These are phyloP conservation scores for Amanita polypyramis DNA, from an alignment of 768 basidiomycete genomes.

Conservation along the genomic window DNA sequence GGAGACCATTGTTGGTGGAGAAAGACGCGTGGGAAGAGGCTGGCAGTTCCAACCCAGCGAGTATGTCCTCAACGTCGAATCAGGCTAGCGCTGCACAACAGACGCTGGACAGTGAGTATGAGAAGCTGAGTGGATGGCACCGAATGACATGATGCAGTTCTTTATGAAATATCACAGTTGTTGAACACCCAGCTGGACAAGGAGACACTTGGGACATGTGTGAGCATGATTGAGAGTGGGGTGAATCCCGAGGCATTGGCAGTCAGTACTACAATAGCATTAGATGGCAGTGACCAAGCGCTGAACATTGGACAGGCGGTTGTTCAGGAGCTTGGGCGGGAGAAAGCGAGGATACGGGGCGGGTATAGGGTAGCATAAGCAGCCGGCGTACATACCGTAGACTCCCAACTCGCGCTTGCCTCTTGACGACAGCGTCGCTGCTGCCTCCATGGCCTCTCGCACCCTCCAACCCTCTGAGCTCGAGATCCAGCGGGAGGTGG, in stretches of 20 bases:
- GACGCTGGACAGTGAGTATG: constrained; percentile 55
- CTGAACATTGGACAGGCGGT: constrained; percentile 47
- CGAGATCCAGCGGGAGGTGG: constrained; percentile 82
- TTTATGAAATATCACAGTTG: constrained; percentile 82
- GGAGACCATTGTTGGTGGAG: constrained; percentile 24
- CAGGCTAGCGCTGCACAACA: constrained; percentile 55
- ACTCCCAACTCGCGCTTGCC: background rate
- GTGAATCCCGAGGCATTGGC: constrained; percentile 90
- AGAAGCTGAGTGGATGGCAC: background rate
- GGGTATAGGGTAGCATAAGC: background rate
- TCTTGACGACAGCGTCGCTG: constrained; percentile 4
- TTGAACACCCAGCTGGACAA: constrained; percentile 84
- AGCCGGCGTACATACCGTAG: too few species aligned
- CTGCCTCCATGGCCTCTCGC: constrained; percentile 25
- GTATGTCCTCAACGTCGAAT: constrained; percentile 42
- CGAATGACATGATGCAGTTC: constrained; percentile 34
- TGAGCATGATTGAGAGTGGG: constrained; percentile 86
- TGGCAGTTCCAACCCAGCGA: too few species aligned
- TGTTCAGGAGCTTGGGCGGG: constrained; percentile 72
- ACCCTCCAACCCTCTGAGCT: constrained; percentile 70
- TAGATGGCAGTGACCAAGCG: constrained; percentile 11
- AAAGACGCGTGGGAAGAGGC: constrained; percentile 14
- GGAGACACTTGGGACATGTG: constrained; percentile 85
- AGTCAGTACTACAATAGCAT: constrained; percentile 28
- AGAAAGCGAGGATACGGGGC: constrained; percentile 31